Evolutionary conservation across 345 rosid species (phyloP).

Genomic region (Citrus reticulata): DNA sequence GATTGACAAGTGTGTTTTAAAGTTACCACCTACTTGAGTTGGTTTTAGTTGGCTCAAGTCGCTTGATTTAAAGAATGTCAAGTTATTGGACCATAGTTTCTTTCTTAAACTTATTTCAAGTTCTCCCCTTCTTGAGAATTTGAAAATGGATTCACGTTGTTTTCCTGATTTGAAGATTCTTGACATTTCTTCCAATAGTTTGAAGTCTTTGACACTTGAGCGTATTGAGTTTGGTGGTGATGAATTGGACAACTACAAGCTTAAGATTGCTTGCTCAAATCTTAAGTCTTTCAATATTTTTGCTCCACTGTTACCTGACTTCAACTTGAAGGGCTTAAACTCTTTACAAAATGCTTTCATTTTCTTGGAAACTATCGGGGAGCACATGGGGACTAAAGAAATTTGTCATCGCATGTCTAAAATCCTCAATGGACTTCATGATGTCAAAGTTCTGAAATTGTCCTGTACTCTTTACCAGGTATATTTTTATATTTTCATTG

Average conservation of each 20-base stretch:
- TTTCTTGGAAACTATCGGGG: no score
- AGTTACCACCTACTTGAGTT: no score
- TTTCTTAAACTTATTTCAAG: background rate
- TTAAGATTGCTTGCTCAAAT: conserved; percentile 3
- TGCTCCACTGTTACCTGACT: background rate
- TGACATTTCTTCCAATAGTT: background rate
- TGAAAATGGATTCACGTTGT: background rate
- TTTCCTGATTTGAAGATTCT: background rate
- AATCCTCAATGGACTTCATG: background rate
- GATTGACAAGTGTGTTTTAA: background rate
- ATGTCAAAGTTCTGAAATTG: background rate
- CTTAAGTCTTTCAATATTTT: background rate
- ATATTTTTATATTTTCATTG: background rate
- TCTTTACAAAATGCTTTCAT: background rate
- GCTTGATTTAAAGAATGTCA: background rate
- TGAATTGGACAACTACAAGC: background rate
- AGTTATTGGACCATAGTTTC: background rate
- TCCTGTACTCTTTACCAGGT: background rate
- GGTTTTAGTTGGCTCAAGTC: background rate
- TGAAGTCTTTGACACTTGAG: background rate
- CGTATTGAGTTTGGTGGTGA: no score
- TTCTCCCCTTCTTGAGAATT: background rate
- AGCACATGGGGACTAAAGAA: background rate
- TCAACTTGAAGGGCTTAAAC: background rate
- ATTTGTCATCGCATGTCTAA: background rate